A percentile compares a stretch with the other conserved stretches of the same genome.
Conservation (phyloP, 2,329 filamentous ascomycete species). For the Colletotrichum tropicale region DNA sequence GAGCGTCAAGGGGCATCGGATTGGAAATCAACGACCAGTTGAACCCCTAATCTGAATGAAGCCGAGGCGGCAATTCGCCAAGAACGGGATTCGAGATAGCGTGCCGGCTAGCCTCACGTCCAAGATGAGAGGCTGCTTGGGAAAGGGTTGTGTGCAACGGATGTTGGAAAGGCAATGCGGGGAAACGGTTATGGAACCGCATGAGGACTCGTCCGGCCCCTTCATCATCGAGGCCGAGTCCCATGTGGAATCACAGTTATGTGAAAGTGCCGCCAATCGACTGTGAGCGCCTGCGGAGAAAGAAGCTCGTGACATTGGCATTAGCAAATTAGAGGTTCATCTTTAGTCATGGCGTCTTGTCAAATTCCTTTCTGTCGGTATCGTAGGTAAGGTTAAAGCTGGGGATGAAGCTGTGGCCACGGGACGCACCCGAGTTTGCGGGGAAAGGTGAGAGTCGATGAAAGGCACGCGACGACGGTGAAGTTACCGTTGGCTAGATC, state of each 20-base stretch:
- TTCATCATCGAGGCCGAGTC: neutral
- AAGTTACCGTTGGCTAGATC: neutral
- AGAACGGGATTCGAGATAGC: constrained; percentile 14
- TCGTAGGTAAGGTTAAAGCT: constrained; percentile 6
- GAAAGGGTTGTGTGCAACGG: neutral
- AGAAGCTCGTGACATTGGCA: constrained; percentile 10
- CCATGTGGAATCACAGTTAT: neutral
- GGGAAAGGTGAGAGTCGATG: neutral
- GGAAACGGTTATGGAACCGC: neutral
- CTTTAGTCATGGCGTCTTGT: constrained; percentile 16
- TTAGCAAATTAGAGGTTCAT: constrained; percentile 6
- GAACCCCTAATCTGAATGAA: neutral
- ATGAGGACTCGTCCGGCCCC: neutral
- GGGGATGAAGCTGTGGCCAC: constrained; percentile 5
- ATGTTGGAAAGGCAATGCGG: neutral
- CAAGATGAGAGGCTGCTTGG: neutral
- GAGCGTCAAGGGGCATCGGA: neutral
- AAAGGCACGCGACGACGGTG: constrained; percentile 9
- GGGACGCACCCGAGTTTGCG: constrained; percentile 15
- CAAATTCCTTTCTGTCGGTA: constrained; percentile 7
- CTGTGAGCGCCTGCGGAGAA: neutral
- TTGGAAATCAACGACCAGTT: neutral
- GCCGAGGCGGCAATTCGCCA: constrained; percentile 6
- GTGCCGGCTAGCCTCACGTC: constrained; percentile 14
- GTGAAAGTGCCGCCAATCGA: neutral